These are phyloP conservation scores for Brasilioporus rufonigricans DNA, from an alignment of 768 basidiomycete species.

Conservation along the genomic window DNA sequence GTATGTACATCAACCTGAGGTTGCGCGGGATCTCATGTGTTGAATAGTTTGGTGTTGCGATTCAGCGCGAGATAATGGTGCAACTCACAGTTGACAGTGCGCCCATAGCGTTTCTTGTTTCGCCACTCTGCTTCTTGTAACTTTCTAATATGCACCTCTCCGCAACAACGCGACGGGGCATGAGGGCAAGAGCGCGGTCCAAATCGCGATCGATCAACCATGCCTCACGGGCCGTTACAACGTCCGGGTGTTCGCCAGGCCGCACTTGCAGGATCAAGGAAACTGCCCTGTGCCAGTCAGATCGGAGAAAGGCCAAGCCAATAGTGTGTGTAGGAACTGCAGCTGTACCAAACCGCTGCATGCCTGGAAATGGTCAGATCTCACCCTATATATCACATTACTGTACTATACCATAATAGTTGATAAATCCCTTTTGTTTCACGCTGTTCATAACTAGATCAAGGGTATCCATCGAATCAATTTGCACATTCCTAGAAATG, in stretches of 20 bases:
- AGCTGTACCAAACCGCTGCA: slow-evolving; percentile 99
- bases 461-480: slow-evolving; percentile 67
- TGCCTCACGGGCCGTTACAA: slow-evolving; percentile 76
- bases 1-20: slow-evolving; percentile 94
- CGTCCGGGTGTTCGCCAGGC: slow-evolving; percentile 91
- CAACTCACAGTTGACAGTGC: slow-evolving; percentile 74
- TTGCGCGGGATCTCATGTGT: slow-evolving; percentile 85
- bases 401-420: slow-evolving; percentile 78
- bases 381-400: neutral
- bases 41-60: slow-evolving; percentile 1
- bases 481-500: slow-evolving; percentile 72
- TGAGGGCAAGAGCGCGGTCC: slow-evolving; percentile 75
- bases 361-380: slow-evolving; percentile 53
- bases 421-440: slow-evolving; percentile 88
- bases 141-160: slow-evolving; percentile 91
- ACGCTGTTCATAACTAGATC: slow-evolving; percentile 75
- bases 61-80: neutral
- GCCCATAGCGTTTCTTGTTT: slow-evolving; percentile 81
- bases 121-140: slow-evolving; percentile 76
- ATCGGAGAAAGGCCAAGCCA: slow-evolving; percentile 83
- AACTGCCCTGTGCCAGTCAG: slow-evolving; percentile 88
- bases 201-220: slow-evolving; percentile 85
- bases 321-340: slow-evolving; percentile 94
- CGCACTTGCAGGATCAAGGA: slow-evolving; percentile 78
- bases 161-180: slow-evolving; percentile 91